A percentile compares a stretch with the other conserved stretches of the same genome.
Conservation (phyloP, 345 rosid genomes). For the Cardamine resedifolia region DNA sequence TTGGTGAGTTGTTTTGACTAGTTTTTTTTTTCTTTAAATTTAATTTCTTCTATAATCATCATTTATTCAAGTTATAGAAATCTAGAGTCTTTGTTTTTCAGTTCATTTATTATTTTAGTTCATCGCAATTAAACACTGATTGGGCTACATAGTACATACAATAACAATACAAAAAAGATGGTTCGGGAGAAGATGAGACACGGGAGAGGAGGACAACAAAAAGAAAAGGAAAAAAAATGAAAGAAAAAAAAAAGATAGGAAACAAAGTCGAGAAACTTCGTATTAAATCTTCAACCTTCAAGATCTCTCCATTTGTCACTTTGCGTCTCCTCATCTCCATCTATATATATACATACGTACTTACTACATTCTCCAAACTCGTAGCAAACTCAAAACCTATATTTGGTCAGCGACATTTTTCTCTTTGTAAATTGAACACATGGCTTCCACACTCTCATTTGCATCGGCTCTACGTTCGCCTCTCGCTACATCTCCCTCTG, state of each 20-base stretch:
- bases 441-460: slow-evolving; percentile 47
- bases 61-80: neutral
- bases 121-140: neutral
- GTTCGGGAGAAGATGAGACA: slow-evolving; percentile 31
- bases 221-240: neutral
- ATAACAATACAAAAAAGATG: neutral
- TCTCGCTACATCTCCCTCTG: neutral
- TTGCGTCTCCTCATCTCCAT: slow-evolving; percentile 8
- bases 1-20: neutral
- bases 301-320: slow-evolving; percentile 8
- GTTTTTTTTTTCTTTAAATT: neutral
- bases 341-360: neutral
- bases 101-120: no score
- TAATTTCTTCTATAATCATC: neutral
- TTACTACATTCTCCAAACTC: neutral
- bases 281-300: slow-evolving; percentile 36
- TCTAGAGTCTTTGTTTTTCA: neutral
- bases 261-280: slow-evolving; percentile 33
- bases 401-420: neutral
- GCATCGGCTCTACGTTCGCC: slow-evolving; percentile 36
- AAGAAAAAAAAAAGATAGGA: neutral
- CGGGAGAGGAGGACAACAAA: neutral
- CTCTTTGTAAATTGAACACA: neutral
- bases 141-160: neutral
- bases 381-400: neutral